A percentile compares a stretch with the other conserved stretches of the same genome.
phyloP scores from a whole-genome alignment of 805 yeast species.

The Millerago galiae region DNA sequence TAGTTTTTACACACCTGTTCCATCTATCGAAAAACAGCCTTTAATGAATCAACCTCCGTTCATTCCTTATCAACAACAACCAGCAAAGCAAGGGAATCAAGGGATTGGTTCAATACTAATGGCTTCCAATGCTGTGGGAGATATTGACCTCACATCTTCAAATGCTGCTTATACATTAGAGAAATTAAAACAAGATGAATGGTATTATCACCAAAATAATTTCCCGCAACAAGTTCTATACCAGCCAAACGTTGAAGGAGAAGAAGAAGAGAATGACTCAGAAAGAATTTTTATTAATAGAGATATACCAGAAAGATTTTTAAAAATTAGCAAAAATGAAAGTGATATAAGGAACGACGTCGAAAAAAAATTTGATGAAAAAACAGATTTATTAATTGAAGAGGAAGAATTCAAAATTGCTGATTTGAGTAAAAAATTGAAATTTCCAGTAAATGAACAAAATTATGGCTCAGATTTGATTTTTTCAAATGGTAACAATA shows the following conservation, averaged over 20 bases:
- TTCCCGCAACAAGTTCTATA: not conserved
- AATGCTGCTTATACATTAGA: conserved; percentile 2
- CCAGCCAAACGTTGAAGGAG: too few species aligned
- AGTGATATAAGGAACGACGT: not conserved
- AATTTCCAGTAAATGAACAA: not conserved
- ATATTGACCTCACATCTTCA: conserved; percentile 1
- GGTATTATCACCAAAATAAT: not conserved
- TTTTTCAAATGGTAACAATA: conserved; percentile 25
- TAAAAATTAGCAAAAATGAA: not conserved
- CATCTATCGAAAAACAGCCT: not conserved
- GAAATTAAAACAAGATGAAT: not conserved
- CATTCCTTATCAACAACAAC: not conserved
- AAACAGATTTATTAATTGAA: too few species aligned
- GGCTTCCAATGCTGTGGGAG: conserved; percentile 2
- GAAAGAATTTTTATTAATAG: conserved; percentile 6
- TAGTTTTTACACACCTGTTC: not conserved
- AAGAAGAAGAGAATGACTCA: not conserved
- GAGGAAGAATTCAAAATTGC: too few species aligned
- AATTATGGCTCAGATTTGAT: conserved; percentile 11
- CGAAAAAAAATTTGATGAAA: not conserved
- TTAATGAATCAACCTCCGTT: not conserved
- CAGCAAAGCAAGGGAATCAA: not conserved
- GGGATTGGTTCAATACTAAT: not conserved
- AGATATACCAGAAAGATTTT: not conserved
- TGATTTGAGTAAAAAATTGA: not conserved